phyloP scores from a whole-genome alignment of 176 grass and related monocot genomes.

The Rhynchospora pubera region DNA sequence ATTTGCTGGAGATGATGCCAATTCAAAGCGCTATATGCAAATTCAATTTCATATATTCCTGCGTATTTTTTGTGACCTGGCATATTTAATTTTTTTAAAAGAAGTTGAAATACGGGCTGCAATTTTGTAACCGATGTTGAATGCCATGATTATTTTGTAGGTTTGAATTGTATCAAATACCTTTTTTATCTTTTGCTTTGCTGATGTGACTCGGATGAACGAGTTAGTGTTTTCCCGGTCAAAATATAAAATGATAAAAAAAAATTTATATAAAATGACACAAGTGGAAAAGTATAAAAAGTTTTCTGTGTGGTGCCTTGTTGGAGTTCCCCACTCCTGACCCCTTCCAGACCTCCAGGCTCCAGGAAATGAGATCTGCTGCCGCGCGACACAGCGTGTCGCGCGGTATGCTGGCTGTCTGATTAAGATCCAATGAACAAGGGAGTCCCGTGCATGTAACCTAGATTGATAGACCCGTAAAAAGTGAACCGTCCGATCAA shows the following conservation, averaged over 20 bases:
- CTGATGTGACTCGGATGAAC: constrained; percentile 1
- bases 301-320: background rate
- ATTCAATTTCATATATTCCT: background rate
- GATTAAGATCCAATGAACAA: no score
- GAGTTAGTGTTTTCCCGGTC: background rate
- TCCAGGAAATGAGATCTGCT: no score
- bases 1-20: background rate
- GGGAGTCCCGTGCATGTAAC: no score
- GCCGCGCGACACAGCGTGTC: no score
- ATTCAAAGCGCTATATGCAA: background rate
- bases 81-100: background rate
- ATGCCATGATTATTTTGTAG: background rate
- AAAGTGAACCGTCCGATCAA: no score
- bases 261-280: background rate
- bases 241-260: background rate
- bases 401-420: no score
- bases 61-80: background rate
- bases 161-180: constrained; percentile 8
- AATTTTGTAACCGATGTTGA: background rate
- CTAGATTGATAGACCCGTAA: no score
- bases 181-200: background rate
- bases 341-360: background rate
- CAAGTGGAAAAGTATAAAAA: background rate
- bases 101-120: background rate
- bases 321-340: background rate